These are phyloP conservation scores for Penicillium frequentans DNA, from an alignment of 2,329 filamentous ascomycete species.

Conservation along the genomic window DNA sequence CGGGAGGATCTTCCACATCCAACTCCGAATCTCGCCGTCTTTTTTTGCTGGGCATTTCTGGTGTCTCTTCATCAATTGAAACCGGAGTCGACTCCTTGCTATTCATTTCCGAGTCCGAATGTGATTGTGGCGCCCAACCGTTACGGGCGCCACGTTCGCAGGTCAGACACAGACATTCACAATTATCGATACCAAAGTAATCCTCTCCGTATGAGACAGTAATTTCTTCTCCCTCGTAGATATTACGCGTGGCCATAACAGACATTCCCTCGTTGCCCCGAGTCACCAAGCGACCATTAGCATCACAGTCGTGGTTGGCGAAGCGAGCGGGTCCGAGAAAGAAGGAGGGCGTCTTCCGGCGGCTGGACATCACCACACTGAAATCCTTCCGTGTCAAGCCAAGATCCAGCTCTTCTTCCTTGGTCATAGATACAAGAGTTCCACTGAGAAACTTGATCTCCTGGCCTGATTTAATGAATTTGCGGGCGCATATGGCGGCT, in stretches of 20 bases:
- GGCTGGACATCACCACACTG: slow-evolving; percentile 90
- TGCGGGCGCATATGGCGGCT: slow-evolving; percentile 80
- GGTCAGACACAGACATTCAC: slow-evolving; percentile 87
- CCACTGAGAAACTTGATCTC: slow-evolving; percentile 87
- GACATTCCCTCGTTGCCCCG: slow-evolving; percentile 84
- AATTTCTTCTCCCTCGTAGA: slow-evolving; percentile 87
- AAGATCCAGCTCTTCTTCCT: slow-evolving; percentile 83
- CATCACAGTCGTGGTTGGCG: slow-evolving; percentile 94
- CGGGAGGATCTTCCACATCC: slow-evolving; percentile 26
- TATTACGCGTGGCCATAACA: slow-evolving; percentile 79
- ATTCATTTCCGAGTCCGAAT: slow-evolving; percentile 36
- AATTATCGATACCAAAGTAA: slow-evolving; percentile 94
- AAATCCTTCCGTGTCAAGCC: slow-evolving; percentile 86
- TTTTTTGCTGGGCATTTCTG: slow-evolving; percentile 28
- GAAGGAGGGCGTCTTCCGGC: slow-evolving; percentile 84
- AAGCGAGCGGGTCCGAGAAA: slow-evolving; percentile 96
- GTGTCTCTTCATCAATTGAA: slow-evolving; percentile 23
- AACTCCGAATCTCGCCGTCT: slow-evolving; percentile 27
- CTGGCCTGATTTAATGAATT: slow-evolving; percentile 76
- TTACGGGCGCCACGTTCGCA: slow-evolving; percentile 77
- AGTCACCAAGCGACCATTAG: slow-evolving; percentile 85
- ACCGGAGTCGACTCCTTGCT: slow-evolving; percentile 36
- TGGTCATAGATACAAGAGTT: slow-evolving; percentile 88
- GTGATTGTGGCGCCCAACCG: slow-evolving; percentile 69
- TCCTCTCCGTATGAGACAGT: slow-evolving; percentile 94